These are phyloP conservation scores for Penicillium waksmanii DNA, from an alignment of 495 filamentous ascomycete genomes.

Conservation along the genomic window DNA sequence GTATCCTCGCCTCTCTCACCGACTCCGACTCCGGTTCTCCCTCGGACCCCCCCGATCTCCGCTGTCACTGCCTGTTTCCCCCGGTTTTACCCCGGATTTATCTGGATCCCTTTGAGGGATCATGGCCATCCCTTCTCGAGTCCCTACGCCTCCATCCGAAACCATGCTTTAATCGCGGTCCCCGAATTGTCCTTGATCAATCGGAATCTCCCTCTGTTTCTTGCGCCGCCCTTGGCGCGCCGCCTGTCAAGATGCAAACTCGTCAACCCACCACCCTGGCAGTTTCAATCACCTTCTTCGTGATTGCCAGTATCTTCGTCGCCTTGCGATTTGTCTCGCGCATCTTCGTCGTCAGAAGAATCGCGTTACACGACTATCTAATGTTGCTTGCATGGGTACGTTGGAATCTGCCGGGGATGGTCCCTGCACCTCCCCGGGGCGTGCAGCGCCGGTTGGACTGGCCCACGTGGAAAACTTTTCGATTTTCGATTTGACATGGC, in stretches of 20 bases:
- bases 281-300: slow-evolving; percentile 72
- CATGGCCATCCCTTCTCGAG: slow-evolving; percentile 5
- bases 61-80: background rate
- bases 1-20: background rate
- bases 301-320: slow-evolving; percentile 71
- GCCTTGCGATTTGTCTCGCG: slow-evolving; percentile 72
- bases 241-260: slow-evolving; percentile 46
- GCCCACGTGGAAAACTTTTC: background rate
- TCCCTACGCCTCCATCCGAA: slow-evolving; percentile 1
- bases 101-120: background rate
- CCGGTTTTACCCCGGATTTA: slow-evolving; percentile 24
- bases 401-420: slow-evolving; percentile 13
- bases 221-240: slow-evolving; percentile 1
- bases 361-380: slow-evolving; percentile 79
- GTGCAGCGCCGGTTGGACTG: background rate
- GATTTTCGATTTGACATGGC: background rate
- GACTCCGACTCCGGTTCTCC: background rate
- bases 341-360: slow-evolving; percentile 67
- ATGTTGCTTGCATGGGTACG: slow-evolving; percentile 83
- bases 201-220: background rate
- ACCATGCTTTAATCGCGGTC: slow-evolving; percentile 8
- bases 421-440: slow-evolving; percentile 22
- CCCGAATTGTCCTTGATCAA: background rate
- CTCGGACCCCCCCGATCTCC: slow-evolving; percentile 1
- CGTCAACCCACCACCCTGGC: slow-evolving; percentile 70